These are phyloP conservation scores for Mucor circinelloides DNA, from an alignment of 371 early-diverging fungal genomes.

Conservation along the genomic window DNA sequence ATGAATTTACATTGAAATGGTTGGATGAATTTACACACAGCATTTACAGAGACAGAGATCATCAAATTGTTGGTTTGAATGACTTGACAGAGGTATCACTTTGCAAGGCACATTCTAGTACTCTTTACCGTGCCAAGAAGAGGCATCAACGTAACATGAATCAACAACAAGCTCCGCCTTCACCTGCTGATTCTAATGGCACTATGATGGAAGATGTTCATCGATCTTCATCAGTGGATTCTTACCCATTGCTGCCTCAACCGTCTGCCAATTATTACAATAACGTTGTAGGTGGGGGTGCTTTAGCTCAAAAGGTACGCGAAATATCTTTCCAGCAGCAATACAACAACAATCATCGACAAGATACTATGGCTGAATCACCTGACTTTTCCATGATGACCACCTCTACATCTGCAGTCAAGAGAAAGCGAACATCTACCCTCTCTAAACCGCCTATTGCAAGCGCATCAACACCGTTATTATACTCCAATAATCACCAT, in stretches of 20 bases:
- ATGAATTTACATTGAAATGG: slow-evolving; percentile 51
- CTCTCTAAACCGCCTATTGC: slow-evolving; percentile 23
- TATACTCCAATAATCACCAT: slow-evolving; percentile 9
- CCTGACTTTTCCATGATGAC: slow-evolving; percentile 38
- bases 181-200: slow-evolving; percentile 47
- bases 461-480: slow-evolving; percentile 44
- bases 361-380: slow-evolving; percentile 12
- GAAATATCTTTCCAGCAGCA: slow-evolving; percentile 27
- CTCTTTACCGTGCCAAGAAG: slow-evolving; percentile 56
- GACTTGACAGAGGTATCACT: slow-evolving; percentile 49
- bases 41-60: slow-evolving; percentile 38
- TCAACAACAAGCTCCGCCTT: slow-evolving; percentile 43
- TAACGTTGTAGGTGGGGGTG: slow-evolving; percentile 21
- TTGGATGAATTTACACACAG: slow-evolving; percentile 44
- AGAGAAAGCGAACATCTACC: slow-evolving; percentile 31
- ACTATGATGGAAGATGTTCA: slow-evolving; percentile 16
- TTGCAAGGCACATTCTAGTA: slow-evolving; percentile 56
- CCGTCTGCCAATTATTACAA: not conserved
- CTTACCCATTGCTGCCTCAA: slow-evolving; percentile 9
- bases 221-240: not conserved
- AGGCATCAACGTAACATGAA: slow-evolving; percentile 37
- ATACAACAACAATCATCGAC: not conserved
- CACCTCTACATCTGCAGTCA: slow-evolving; percentile 32
- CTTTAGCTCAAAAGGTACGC: slow-evolving; percentile 43
- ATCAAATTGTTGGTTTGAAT: slow-evolving; percentile 34